Evolutionary conservation across 805 yeast genomes (phyloP).

Genomic region (Sugiyamaella smithiae): DNA sequence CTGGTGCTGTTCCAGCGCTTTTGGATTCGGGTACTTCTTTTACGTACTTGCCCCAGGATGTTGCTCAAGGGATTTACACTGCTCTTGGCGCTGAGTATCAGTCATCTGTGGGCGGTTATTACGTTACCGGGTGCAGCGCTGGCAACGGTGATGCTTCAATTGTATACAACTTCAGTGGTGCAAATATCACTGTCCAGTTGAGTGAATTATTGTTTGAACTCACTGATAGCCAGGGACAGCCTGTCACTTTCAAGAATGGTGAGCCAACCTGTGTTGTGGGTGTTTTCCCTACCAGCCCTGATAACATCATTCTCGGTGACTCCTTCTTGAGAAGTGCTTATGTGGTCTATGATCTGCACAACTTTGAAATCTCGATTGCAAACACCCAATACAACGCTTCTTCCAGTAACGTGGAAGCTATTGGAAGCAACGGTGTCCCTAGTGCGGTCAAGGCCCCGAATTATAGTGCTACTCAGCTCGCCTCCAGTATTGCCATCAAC

Average conservation of each 20-base stretch:
- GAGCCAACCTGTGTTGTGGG: slow-evolving; percentile 15
- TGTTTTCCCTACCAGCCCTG: slow-evolving; percentile 14
- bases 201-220: slow-evolving; percentile 22
- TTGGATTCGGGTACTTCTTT: slow-evolving; percentile 59
- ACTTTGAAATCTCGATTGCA: slow-evolving; percentile 54
- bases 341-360: slow-evolving; percentile 64
- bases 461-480: slow-evolving; percentile 20
- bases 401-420: slow-evolving; percentile 29
- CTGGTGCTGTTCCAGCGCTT: slow-evolving; percentile 37
- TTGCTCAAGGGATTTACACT: slow-evolving; percentile 22
- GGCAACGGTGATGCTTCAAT: slow-evolving; percentile 10
- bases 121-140: slow-evolving; percentile 8
- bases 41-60: slow-evolving; percentile 43
- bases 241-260: slow-evolving; percentile 8
- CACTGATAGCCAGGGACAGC: slow-evolving; percentile 4
- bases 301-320: slow-evolving; percentile 54
- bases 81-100: slow-evolving; percentile 16
- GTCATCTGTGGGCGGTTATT: slow-evolving; percentile 5
- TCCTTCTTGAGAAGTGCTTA: slow-evolving; percentile 62
- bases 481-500: slow-evolving; percentile 6
- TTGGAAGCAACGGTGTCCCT: slow-evolving; percentile 28
- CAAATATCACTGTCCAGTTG: slow-evolving; percentile 26
- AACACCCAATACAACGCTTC: slow-evolving; percentile 37
- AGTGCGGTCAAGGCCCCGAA: slow-evolving; percentile 30
- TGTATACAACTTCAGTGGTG: slow-evolving; percentile 24